Percentiles rank a stretch among this genome's conserved stretches.
These are phyloP conservation scores for Colletotrichum destructivum DNA, from an alignment of 2,329 filamentous ascomycete species.

Conservation along the genomic window DNA sequence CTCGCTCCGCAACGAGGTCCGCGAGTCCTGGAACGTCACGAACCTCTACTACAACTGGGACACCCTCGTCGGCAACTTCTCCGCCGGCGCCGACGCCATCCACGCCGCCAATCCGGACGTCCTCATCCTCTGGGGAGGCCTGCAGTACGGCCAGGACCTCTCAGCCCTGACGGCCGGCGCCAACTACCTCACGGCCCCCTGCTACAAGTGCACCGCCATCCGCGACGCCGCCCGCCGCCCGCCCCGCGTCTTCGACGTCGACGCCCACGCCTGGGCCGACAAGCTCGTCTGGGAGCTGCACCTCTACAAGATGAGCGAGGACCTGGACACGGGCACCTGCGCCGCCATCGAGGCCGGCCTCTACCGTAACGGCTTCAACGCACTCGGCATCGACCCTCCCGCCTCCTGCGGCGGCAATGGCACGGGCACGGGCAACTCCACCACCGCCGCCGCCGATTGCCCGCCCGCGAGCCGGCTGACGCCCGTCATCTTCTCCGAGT, in stretches of 20 bases:
- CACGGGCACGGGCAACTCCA: constrained; percentile 48
- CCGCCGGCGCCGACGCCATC: constrained; percentile 63
- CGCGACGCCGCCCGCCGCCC: constrained; percentile 48
- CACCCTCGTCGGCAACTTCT: constrained; percentile 66
- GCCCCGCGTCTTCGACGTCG: constrained; percentile 62
- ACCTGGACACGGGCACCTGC: constrained; percentile 62
- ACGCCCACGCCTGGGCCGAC: constrained; percentile 61
- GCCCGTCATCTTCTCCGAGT: constrained; percentile 64
- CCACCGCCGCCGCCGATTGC: constrained; percentile 54
- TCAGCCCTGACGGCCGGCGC: constrained; percentile 48
- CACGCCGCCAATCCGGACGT: constrained; percentile 67
- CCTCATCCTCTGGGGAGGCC: constrained; percentile 69
- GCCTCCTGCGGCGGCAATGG: constrained; percentile 1
- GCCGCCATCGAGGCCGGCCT: constrained; percentile 63
- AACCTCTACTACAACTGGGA: constrained; percentile 53
- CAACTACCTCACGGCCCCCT: constrained; percentile 38
- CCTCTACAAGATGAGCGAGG: constrained; percentile 52
- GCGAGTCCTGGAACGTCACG: constrained; percentile 61
- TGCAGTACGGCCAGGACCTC: constrained; percentile 68
- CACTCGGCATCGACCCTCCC: constrained; percentile 46
- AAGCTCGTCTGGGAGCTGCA: constrained; percentile 64
- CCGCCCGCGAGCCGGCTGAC: constrained; percentile 56
- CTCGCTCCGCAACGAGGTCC: constrained; percentile 72
- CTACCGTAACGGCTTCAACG: constrained; percentile 67
- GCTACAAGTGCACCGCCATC: constrained; percentile 42